phyloP scores from a whole-genome alignment of 2,329 filamentous ascomycete species.

The Penicillium sp. region DNA sequence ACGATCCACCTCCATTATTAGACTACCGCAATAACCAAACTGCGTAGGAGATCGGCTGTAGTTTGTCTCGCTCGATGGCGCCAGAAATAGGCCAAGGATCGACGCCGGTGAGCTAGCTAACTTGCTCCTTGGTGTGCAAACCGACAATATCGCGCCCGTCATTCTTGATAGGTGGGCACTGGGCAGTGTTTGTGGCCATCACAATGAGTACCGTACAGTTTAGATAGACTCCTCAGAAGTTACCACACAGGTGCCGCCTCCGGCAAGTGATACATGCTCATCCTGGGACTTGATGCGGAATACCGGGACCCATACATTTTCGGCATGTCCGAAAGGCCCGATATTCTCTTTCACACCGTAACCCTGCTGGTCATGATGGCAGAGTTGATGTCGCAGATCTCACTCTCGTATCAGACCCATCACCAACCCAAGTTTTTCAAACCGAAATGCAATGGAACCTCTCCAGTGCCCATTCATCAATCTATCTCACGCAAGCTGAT shows the following conservation, averaged over 20 bases:
- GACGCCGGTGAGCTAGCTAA: not conserved
- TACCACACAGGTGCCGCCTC: not conserved
- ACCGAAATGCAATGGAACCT: not conserved
- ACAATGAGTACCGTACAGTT: not conserved
- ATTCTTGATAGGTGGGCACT: conserved; percentile 8
- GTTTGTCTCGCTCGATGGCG: not conserved
- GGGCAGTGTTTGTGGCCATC: not conserved
- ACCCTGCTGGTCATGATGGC: not conserved
- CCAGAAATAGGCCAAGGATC: conserved; percentile 5
- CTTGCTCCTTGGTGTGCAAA: not conserved
- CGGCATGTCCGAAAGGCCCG: not conserved
- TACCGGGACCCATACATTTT: not conserved
- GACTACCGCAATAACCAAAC: conserved; percentile 15
- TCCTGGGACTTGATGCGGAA: not conserved
- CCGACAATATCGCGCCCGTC: not conserved
- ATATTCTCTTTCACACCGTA: too few relatives aligned
- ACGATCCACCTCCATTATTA: conserved; percentile 6
- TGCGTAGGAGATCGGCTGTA: conserved; percentile 10
- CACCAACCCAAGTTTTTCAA: not conserved
- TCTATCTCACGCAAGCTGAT: conserved; percentile 7
- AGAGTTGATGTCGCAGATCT: not conserved
- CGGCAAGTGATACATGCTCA: not conserved
- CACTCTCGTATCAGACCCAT: not conserved
- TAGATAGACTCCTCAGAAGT: not conserved
- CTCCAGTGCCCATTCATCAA: not conserved